Conservation (phyloP, 352 stramenopile genomes). For the Globisporangium cederbergense region DNA sequence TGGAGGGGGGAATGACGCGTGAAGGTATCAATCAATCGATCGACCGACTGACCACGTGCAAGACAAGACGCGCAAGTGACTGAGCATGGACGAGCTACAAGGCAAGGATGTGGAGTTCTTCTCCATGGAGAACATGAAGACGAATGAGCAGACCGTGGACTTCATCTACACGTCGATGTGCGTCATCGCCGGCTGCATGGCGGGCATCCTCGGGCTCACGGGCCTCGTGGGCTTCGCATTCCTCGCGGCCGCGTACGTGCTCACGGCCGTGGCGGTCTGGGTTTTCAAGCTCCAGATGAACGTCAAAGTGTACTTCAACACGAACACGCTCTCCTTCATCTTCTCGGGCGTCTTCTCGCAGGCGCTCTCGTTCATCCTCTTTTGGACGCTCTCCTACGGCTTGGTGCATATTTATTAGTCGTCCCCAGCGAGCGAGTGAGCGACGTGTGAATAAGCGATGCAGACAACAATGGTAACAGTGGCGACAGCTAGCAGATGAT, state of each 20-base stretch:
- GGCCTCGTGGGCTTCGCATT: conserved; percentile 73
- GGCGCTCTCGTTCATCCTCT: conserved; percentile 84
- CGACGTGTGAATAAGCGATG: neutral
- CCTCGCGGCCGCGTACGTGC: conserved; percentile 57
- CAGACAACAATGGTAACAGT: neutral
- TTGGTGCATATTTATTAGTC: conserved; percentile 89
- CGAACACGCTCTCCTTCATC: conserved; percentile 59
- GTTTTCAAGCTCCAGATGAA: conserved; percentile 73
- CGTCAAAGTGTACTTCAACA: conserved; percentile 82
- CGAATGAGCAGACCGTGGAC: conserved; percentile 75
- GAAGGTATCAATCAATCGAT: neutral
- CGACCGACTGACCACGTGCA: neutral
- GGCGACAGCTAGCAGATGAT: neutral
- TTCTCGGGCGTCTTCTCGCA: conserved; percentile 72
- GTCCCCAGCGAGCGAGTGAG: neutral
- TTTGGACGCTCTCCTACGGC: conserved; percentile 86
- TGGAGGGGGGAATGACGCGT: neutral
- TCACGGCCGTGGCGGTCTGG: conserved; percentile 62
- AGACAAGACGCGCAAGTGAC: neutral
- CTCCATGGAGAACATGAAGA: conserved; percentile 85
- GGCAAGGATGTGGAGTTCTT: conserved; percentile 84
- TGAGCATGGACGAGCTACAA: conserved; percentile 57
- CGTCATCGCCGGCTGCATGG: conserved; percentile 77
- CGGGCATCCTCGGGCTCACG: conserved; percentile 76
- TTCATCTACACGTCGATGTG: conserved; percentile 84